A percentile compares a stretch with the other conserved stretches of the same genome.
Evolutionary conservation across 179 eudicot species (phyloP).

Genomic region (Carnegiea gigantea): DNA sequence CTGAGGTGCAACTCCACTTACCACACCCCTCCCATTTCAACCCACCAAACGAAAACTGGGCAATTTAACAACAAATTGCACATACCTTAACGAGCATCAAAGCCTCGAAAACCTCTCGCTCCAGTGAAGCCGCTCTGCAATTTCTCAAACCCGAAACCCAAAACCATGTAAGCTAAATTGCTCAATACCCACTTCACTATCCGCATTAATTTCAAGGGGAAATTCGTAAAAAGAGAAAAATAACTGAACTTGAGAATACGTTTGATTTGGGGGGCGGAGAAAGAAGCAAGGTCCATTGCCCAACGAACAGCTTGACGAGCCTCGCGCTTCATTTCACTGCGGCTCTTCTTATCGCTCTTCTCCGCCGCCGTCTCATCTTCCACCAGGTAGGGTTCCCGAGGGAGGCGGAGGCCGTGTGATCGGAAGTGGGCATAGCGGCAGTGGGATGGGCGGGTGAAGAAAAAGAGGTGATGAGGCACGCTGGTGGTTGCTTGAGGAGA

Average conservation of each 20-base stretch:
- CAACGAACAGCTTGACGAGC: constrained; percentile 66
- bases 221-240: background rate
- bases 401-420: constrained; percentile 42
- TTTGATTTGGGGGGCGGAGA: constrained; percentile 67
- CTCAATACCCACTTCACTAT: constrained; percentile 16
- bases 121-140: constrained; percentile 65
- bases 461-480: constrained; percentile 18
- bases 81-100: constrained; percentile 63
- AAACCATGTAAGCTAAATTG: constrained; percentile 1
- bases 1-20: constrained; percentile 18
- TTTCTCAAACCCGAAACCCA: background rate
- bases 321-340: constrained; percentile 75
- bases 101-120: constrained; percentile 71
- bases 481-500: constrained; percentile 23
- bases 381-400: constrained; percentile 17
- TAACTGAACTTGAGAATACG: constrained; percentile 58
- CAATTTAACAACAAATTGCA: background rate
- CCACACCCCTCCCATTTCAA: background rate
- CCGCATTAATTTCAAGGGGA: background rate
- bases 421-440: constrained; percentile 31
- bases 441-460: constrained; percentile 2
- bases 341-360: constrained; percentile 51
- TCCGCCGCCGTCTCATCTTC: constrained; percentile 11
- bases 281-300: constrained; percentile 73
- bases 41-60: background rate